These are phyloP conservation scores for Pseudocercospora pini-densiflorae DNA, from an alignment of 2,329 filamentous ascomycete genomes.

Conservation along the genomic window DNA sequence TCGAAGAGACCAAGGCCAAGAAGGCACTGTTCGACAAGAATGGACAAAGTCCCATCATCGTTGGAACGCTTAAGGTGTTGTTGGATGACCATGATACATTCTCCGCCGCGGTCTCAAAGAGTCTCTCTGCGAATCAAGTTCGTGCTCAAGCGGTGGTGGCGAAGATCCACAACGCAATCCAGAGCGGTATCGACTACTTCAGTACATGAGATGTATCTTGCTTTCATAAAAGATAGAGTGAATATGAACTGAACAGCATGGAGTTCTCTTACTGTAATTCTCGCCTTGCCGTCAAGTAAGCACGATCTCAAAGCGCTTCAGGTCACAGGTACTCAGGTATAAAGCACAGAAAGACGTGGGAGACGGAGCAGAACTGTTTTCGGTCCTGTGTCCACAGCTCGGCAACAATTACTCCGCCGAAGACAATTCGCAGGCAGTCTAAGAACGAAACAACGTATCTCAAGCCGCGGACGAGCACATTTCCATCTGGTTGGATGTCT, in stretches of 20 bases:
- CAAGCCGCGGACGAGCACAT: background rate
- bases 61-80: slow-evolving; percentile 28
- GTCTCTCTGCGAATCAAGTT: slow-evolving; percentile 18
- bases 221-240: background rate
- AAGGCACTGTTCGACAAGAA: slow-evolving; percentile 23
- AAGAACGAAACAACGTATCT: background rate
- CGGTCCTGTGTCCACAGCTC: background rate
- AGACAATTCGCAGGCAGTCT: background rate
- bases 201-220: slow-evolving; percentile 2
- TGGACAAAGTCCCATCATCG: slow-evolving; percentile 21
- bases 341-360: no score
- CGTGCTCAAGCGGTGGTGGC: slow-evolving; percentile 18
- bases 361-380: no score
- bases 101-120: slow-evolving; percentile 17
- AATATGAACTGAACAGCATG: background rate
- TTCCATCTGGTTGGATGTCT: background rate
- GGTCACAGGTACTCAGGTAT: background rate
- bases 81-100: slow-evolving; percentile 23
- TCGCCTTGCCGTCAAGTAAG: background rate
- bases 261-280: background rate
- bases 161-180: slow-evolving; percentile 22
- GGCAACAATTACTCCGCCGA: background rate
- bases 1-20: slow-evolving; percentile 28
- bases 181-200: slow-evolving; percentile 22
- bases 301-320: background rate